phyloP scores from a whole-genome alignment of 139 green algal species.

The Spirogloea muscicola region DNA sequence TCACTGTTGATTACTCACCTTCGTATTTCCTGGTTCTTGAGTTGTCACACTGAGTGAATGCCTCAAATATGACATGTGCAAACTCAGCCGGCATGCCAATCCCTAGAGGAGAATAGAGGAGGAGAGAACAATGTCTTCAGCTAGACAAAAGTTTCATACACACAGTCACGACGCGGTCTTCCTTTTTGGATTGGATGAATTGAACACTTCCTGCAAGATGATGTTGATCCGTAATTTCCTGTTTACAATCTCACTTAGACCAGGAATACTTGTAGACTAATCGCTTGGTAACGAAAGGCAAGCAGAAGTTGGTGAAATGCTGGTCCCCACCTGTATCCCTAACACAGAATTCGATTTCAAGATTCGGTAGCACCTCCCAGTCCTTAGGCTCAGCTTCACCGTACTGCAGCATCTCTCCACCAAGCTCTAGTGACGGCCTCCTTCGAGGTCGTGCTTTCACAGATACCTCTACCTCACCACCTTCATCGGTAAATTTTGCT shows the following conservation, averaged over 20 bases:
- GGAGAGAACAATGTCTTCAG: not conserved
- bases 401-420: not conserved
- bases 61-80: conserved; percentile 27
- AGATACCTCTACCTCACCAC: conserved; percentile 29
- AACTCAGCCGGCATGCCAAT: conserved; percentile 37
- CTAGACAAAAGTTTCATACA: not conserved
- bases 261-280: not conserved
- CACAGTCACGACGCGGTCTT: not conserved
- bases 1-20: not conserved
- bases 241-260: not conserved
- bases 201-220: not conserved
- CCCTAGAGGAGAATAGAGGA: not conserved
- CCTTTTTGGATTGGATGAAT: not conserved
- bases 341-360: conserved; percentile 12
- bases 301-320: not conserved
- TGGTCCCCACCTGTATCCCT: conserved; percentile 6
- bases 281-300: too few species aligned
- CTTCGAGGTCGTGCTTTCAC: not conserved
- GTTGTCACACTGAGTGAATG: conserved; percentile 44
- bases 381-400: not conserved
- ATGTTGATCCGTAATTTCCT: not conserved
- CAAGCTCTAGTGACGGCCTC: not conserved
- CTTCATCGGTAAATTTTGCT: conserved; percentile 43
- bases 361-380: conserved; percentile 1
- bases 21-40: conserved; percentile 29